A percentile compares a stretch with the other conserved stretches of the same genome.
phyloP scores from a whole-genome alignment of 2,329 filamentous ascomycete species.

The Cladosporium sp. region DNA sequence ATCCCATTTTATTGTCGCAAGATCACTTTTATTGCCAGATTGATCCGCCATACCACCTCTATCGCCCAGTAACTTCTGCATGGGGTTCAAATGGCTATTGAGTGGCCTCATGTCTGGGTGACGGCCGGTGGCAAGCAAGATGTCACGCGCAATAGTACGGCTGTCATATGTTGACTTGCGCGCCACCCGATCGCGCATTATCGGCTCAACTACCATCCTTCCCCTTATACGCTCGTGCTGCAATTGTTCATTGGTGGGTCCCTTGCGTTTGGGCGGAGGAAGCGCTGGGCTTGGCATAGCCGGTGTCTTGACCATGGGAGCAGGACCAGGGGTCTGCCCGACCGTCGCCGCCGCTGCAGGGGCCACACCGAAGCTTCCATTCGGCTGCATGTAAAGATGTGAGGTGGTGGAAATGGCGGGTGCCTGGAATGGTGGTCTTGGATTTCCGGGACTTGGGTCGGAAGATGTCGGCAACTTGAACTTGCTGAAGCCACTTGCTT shows the following conservation, averaged over 20 bases:
- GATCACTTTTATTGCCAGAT: conserved; percentile 39
- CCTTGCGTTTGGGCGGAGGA: conserved; percentile 18
- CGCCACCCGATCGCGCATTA: conserved; percentile 45
- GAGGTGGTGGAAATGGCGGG: background rate
- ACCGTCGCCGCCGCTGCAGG: background rate
- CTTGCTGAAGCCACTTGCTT: background rate
- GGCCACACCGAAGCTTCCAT: background rate
- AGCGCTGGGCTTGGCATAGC: background rate
- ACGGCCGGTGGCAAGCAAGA: conserved; percentile 58
- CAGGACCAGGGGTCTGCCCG: background rate
- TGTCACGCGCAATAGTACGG: conserved; percentile 59
- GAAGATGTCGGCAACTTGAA: background rate
- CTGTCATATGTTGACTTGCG: conserved; percentile 54
- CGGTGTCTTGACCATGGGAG: background rate
- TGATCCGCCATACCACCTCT: conserved; percentile 38
- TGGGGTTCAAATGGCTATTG: conserved; percentile 53
- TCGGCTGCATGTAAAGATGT: background rate
- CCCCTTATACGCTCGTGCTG: conserved; percentile 30
- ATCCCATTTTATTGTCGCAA: conserved; percentile 59
- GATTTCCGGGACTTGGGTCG: background rate
- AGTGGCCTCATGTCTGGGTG: conserved; percentile 57
- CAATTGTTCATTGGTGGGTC: conserved; percentile 25
- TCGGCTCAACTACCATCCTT: conserved; percentile 38
- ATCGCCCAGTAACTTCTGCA: conserved; percentile 38
- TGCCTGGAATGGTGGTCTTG: background rate